Percentiles rank a stretch among this genome's conserved stretches.
Evolutionary conservation across 345 rosid genomes (phyloP).

Genomic region (Draba incana): DNA sequence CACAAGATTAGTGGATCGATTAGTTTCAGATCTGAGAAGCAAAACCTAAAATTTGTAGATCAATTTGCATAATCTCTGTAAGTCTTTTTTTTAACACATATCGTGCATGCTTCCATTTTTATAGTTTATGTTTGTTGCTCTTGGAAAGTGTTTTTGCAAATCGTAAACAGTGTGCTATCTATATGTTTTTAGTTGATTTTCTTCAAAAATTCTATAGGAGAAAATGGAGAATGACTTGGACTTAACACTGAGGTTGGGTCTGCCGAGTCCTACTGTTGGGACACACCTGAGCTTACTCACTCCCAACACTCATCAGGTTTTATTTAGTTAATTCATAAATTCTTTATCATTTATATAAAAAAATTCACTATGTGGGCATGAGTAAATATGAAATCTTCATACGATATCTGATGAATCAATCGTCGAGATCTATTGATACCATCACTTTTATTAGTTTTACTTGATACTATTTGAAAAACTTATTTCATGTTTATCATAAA

Average conservation of each 20-base stretch:
- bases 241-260: slow-evolving; percentile 43
- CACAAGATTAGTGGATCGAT: slow-evolving; percentile 42
- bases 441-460: not conserved
- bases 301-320: slow-evolving; percentile 29
- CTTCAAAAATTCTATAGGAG: not conserved
- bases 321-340: not conserved
- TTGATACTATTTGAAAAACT: not conserved
- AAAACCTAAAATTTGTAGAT: not conserved
- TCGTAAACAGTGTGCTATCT: not conserved
- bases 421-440: slow-evolving; percentile 4
- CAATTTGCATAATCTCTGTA: slow-evolving; percentile 26
- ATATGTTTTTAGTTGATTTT: not conserved
- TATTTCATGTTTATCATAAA: not conserved
- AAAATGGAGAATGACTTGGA: slow-evolving; percentile 35
- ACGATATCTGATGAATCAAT: slow-evolving; percentile 14
- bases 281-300: slow-evolving; percentile 31
- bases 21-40: slow-evolving; percentile 27
- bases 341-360: too few species aligned
- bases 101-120: slow-evolving; percentile 16
- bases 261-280: slow-evolving; percentile 30
- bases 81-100: slow-evolving; percentile 29
- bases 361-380: slow-evolving; percentile 5
- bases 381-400: slow-evolving; percentile 4
- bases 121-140: slow-evolving; percentile 9
- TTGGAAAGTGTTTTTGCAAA: slow-evolving; percentile 6